Conservation (phyloP, 257 asterid genomes). For the Solanum bukasovii region DNA sequence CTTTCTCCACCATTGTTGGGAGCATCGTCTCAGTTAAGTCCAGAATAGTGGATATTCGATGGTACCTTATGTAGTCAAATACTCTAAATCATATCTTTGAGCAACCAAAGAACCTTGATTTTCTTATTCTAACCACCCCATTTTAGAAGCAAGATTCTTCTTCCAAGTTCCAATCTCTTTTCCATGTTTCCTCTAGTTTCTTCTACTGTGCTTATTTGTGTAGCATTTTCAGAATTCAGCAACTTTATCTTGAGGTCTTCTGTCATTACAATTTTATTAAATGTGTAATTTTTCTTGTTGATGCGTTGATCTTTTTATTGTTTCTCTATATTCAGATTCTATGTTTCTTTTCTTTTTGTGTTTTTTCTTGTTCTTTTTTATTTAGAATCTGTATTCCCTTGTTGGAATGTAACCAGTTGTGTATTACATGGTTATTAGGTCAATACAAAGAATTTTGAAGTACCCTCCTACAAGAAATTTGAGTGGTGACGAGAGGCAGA, state of each 20-base stretch:
- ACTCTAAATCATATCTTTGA: not conserved
- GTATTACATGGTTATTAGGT: constrained; percentile 40
- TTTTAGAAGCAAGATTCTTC: not conserved
- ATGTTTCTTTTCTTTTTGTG: not conserved
- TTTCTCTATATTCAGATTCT: not conserved
- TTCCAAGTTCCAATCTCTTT: not conserved
- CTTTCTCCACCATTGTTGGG: not conserved
- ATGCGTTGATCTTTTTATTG: not conserved
- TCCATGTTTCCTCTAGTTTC: not conserved
- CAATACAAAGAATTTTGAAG: constrained; percentile 80
- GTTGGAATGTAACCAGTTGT: constrained; percentile 7
- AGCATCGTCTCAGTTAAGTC: not conserved
- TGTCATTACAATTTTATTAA: not conserved
- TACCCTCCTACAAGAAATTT: constrained; percentile 96
- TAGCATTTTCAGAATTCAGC: not conserved
- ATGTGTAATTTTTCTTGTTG: not conserved
- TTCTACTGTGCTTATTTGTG: not conserved
- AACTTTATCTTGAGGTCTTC: not conserved
- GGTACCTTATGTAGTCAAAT: not conserved
- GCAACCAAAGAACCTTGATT: not conserved
- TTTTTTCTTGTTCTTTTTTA: not conserved
- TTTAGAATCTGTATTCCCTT: not conserved
- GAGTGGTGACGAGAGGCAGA: constrained; percentile 96
- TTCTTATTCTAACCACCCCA: not conserved
- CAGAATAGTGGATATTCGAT: not conserved